Conservation (phyloP, 129 eudicot genomes). For the Scalesia atractyloides region DNA sequence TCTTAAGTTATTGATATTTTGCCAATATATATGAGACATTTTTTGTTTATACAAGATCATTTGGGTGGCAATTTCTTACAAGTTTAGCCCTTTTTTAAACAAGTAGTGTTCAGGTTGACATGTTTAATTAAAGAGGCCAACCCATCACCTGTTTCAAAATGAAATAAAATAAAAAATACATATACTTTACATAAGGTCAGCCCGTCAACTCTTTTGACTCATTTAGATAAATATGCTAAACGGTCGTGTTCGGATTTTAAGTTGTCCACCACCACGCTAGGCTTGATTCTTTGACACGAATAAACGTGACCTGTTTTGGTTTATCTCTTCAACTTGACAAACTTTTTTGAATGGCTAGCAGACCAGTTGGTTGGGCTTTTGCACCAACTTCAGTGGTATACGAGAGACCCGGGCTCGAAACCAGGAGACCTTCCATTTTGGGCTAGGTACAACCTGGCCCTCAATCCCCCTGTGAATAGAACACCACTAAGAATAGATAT, state of each 20-base stretch:
- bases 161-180: too few relatives aligned
- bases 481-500: not conserved
- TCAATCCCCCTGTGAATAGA: not conserved
- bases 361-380: too few relatives aligned
- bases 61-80: not conserved
- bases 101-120: not conserved
- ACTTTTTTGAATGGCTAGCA: too few relatives aligned
- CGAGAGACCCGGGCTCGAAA: too few relatives aligned
- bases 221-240: not conserved
- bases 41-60: not conserved
- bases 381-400: too few relatives aligned
- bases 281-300: not conserved
- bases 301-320: not conserved
- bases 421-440: too few relatives aligned
- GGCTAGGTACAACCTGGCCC: too few relatives aligned
- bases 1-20: not conserved
- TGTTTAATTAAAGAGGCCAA: not conserved
- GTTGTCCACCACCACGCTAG: not conserved
- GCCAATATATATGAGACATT: not conserved
- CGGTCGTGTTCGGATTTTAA: not conserved
- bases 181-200: not conserved
- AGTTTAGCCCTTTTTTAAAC: not conserved
- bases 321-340: not conserved
- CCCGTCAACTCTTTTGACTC: not conserved
- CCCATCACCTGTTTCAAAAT: not conserved